These are phyloP conservation scores for Rhododendron henanense DNA, from an alignment of 148 eudicot species.

Conservation along the genomic window DNA sequence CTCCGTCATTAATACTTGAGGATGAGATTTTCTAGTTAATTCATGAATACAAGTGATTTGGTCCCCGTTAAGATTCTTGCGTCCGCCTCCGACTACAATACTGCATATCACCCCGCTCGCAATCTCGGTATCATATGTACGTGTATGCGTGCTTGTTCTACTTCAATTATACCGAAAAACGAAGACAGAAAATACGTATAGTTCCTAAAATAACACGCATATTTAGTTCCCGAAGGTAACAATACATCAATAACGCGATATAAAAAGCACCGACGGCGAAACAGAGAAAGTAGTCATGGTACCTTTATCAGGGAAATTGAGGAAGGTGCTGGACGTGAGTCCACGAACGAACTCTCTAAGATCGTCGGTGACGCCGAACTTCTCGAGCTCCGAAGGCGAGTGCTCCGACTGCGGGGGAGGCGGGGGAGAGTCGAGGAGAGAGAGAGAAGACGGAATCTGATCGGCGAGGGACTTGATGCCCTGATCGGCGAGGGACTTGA, in stretches of 20 bases:
- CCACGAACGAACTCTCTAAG: constrained; percentile 51
- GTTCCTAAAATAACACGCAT: background rate
- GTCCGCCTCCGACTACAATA: no score
- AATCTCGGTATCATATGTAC: background rate
- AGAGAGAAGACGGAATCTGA: constrained; percentile 19
- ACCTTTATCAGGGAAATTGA: constrained; percentile 59
- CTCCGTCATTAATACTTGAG: background rate
- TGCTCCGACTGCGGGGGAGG: constrained; percentile 5
- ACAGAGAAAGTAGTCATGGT: background rate
- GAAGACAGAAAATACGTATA: background rate
- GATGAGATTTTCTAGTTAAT: background rate
- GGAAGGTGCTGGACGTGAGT: constrained; percentile 40
- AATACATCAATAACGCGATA: background rate
- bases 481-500: constrained; percentile 20
- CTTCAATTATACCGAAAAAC: background rate
- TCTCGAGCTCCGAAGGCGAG: constrained; percentile 30
- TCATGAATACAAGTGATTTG: no score
- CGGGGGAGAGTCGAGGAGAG: constrained; percentile 27
- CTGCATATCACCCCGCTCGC: no score
- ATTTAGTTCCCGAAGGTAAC: background rate
- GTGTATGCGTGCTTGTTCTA: no score
- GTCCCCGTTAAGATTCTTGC: no score
- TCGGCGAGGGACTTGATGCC: constrained; percentile 21
- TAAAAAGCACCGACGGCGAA: background rate
- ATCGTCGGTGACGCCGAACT: constrained; percentile 50